phyloP scores from a whole-genome alignment of 768 basidiomycete species.

The Suillus fuscotomentosus region DNA sequence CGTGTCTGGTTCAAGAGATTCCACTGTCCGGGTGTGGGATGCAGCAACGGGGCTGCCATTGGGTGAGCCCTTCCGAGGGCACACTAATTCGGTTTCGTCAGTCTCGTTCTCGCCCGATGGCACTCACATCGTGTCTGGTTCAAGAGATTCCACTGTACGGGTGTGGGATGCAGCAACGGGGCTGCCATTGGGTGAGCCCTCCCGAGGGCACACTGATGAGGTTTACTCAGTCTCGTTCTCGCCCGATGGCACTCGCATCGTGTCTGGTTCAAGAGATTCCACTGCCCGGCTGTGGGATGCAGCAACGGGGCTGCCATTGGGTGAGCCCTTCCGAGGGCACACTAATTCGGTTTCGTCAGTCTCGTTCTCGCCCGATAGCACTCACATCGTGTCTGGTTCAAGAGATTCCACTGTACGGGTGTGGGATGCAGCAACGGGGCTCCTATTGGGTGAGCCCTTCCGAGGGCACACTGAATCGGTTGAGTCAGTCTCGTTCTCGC shows the following conservation, averaged over 20 bases:
- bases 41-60: too few species aligned
- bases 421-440: conserved; percentile 15
- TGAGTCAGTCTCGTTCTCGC: neutral
- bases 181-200: neutral
- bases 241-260: conserved; percentile 1
- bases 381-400: neutral
- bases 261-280: neutral
- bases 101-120: conserved; percentile 20
- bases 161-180: conserved; percentile 14
- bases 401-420: conserved; percentile 7
- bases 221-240: conserved; percentile 1
- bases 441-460: conserved; percentile 9
- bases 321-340: neutral
- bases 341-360: neutral
- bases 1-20: too few species aligned
- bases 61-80: too few species aligned
- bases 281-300: conserved; percentile 11
- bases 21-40: too few species aligned
- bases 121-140: conserved; percentile 19
- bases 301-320: conserved; percentile 16
- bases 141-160: conserved; percentile 11
- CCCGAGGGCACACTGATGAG: neutral
- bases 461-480: neutral
- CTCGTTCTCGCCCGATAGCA: neutral
- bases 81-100: conserved; percentile 9